A percentile compares a stretch with the other conserved stretches of the same genome.
Conservation (phyloP, 1,284 basidiomycete species). For the Moniliella sp. region DNA sequence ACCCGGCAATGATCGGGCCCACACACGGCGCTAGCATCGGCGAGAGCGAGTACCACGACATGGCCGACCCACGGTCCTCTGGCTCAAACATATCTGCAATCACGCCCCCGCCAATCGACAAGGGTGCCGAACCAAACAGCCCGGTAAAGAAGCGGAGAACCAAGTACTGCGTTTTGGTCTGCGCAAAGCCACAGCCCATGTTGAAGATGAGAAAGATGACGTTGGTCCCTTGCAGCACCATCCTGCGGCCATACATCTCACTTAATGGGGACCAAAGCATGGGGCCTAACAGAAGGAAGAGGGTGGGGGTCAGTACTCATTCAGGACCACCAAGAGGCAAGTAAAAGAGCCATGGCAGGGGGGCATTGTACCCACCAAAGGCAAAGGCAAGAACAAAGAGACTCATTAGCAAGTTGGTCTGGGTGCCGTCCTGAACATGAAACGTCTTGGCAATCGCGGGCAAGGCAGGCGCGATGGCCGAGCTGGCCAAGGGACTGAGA, state of each 20-base stretch:
- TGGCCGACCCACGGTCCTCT: conserved; percentile 35
- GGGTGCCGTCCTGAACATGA: conserved; percentile 5
- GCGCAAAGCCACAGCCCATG: conserved; percentile 4
- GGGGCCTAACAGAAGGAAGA: conserved; percentile 5
- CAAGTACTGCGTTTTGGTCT: conserved; percentile 4
- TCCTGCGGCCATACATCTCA: conserved; percentile 39
- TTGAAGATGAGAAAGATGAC: conserved; percentile 14
- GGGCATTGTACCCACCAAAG: too few species aligned
- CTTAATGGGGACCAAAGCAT: conserved; percentile 37
- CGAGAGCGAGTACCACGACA: conserved; percentile 41
- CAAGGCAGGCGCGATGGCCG: conserved; percentile 25
- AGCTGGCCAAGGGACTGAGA: conserved; percentile 17
- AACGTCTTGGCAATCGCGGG: conserved; percentile 11
- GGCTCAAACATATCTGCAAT: conserved; percentile 50
- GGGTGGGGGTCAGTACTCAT: background rate
- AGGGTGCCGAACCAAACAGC: conserved; percentile 25
- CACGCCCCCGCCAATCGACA: conserved; percentile 41
- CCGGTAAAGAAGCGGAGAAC: conserved; percentile 19
- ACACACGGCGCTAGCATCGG: conserved; percentile 16
- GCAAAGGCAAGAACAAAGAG: too few species aligned
- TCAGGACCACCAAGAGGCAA: too few species aligned
- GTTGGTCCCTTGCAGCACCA: conserved; percentile 17
- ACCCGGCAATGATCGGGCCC: conserved; percentile 36
- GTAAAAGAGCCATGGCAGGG: too few species aligned
- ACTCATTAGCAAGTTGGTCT: conserved; percentile 14